Conservation (phyloP, 2,329 filamentous ascomycete genomes). For the Gaeumannomyces sp. region DNA sequence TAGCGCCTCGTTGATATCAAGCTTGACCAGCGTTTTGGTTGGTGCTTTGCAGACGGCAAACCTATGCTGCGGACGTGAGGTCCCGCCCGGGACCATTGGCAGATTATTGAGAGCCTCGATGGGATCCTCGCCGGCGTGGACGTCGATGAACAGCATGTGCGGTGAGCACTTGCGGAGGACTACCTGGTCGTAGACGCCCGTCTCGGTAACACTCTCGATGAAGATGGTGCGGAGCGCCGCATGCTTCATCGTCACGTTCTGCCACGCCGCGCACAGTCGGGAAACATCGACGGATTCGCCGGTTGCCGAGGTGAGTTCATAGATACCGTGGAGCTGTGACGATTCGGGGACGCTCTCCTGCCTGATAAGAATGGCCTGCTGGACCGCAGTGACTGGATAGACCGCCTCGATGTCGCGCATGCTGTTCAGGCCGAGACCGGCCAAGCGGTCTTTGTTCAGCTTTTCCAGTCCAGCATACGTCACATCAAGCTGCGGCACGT, state of each 20-base stretch:
- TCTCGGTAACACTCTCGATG: conserved; percentile 40
- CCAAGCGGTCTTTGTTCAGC: conserved; percentile 36
- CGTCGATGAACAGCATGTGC: conserved; percentile 48
- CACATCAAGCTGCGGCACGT: conserved; percentile 41
- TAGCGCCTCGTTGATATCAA: conserved; percentile 45
- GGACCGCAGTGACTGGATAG: conserved; percentile 39
- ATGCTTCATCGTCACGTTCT: conserved; percentile 39
- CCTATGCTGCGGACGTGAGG: conserved; percentile 40
- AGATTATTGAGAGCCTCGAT: conserved; percentile 33
- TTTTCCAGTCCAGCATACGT: conserved; percentile 39
- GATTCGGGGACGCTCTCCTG: conserved; percentile 35
- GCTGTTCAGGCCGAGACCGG: conserved; percentile 32
- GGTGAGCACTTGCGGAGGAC: conserved; percentile 41
- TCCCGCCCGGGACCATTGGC: conserved; percentile 31
- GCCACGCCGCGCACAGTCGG: conserved; percentile 44
- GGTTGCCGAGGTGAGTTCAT: conserved; percentile 35
- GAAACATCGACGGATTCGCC: conserved; percentile 34
- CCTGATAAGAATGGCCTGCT: conserved; percentile 43
- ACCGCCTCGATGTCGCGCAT: conserved; percentile 42
- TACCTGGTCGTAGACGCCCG: conserved; percentile 44
- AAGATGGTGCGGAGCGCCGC: conserved; percentile 44
- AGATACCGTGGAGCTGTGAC: conserved; percentile 40
- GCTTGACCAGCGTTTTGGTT: conserved; percentile 38
- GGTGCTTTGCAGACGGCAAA: conserved; percentile 42
- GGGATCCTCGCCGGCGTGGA: conserved; percentile 31